Conservation (phyloP, 192 early-diverging fungal genomes). For the Podochytrium sp. region DNA sequence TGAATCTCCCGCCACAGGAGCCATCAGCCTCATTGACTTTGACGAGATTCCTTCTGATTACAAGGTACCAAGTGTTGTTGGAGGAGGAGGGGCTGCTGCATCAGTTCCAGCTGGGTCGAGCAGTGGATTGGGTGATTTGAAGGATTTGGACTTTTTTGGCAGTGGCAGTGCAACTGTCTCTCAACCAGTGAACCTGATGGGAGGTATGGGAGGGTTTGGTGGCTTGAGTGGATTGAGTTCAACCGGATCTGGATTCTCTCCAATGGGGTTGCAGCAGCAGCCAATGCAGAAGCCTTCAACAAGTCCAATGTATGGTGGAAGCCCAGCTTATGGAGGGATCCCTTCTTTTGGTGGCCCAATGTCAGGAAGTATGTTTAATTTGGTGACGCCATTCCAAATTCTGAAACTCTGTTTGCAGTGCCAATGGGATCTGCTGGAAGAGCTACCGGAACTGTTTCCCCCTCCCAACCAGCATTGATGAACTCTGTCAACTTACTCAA, state of each 20-base stretch:
- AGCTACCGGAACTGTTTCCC: not conserved
- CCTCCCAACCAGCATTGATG: not conserved
- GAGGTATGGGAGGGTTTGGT: not conserved
- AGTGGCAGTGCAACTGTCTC: not conserved
- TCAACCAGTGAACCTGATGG: not conserved
- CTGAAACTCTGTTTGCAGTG: not conserved
- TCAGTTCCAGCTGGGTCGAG: constrained; percentile 9
- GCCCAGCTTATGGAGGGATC: no score
- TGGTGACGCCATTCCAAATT: no score
- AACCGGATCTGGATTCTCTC: not conserved
- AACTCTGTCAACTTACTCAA: constrained; percentile 20
- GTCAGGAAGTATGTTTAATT: not conserved
- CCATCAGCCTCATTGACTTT: constrained; percentile 59
- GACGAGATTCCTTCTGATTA: constrained; percentile 45
- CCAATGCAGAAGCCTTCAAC: not conserved
- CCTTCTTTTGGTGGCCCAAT: not conserved
- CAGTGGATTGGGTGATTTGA: constrained; percentile 38
- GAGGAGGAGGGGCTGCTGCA: not conserved
- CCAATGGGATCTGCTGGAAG: not conserved
- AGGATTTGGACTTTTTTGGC: constrained; percentile 41
- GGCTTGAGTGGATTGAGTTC: not conserved
- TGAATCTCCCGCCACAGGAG: constrained; percentile 25
- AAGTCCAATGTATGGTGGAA: not conserved
- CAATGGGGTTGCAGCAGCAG: no score
- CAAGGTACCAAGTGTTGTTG: not conserved